A percentile compares a stretch with the other conserved stretches of the same genome.
Evolutionary conservation across 2,329 filamentous ascomycete genomes (phyloP).

Genomic region (Aureobasidium lini): DNA sequence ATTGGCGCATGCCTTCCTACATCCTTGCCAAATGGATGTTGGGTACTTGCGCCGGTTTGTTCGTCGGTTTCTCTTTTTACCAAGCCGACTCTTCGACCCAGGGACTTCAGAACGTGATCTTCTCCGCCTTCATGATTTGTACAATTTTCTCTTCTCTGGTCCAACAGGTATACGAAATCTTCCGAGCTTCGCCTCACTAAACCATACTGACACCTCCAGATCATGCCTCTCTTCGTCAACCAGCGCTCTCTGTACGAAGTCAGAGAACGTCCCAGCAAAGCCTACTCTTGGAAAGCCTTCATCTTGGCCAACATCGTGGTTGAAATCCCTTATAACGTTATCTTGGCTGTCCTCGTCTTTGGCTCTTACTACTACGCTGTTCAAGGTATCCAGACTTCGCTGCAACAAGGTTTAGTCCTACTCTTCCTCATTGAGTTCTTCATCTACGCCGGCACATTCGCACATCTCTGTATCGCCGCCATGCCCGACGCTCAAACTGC

Average conservation of each 20-base stretch:
- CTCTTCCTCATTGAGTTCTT: slow-evolving; percentile 52
- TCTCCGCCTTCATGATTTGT: slow-evolving; percentile 45
- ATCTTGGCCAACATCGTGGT: slow-evolving; percentile 64
- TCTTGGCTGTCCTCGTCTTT: slow-evolving; percentile 58
- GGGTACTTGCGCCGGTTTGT: slow-evolving; percentile 42
- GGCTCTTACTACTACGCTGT: slow-evolving; percentile 70
- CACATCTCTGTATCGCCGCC: slow-evolving; percentile 65
- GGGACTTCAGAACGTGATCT: slow-evolving; percentile 40
- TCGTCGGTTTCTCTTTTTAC: slow-evolving; percentile 42
- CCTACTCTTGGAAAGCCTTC: slow-evolving; percentile 70
- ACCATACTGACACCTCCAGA: slow-evolving; percentile 29
- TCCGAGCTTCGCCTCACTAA: too few relatives aligned
- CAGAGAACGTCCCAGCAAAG: slow-evolving; percentile 56
- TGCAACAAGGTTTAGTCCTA: slow-evolving; percentile 58
- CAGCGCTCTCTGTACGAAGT: slow-evolving; percentile 54
- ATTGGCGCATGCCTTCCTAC: slow-evolving; percentile 40
- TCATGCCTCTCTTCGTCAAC: slow-evolving; percentile 53
- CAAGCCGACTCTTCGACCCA: slow-evolving; percentile 29
- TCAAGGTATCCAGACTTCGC: slow-evolving; percentile 34
- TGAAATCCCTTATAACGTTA: slow-evolving; percentile 59
- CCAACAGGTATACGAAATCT: neutral
- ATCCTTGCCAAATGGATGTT: slow-evolving; percentile 53
- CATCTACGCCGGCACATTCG: slow-evolving; percentile 64
- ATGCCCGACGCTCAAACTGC: slow-evolving; percentile 63
- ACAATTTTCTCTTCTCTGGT: slow-evolving; percentile 27